phyloP scores from a whole-genome alignment of 2,329 filamentous ascomycete species.

The Hypomyces perniciosus region DNA sequence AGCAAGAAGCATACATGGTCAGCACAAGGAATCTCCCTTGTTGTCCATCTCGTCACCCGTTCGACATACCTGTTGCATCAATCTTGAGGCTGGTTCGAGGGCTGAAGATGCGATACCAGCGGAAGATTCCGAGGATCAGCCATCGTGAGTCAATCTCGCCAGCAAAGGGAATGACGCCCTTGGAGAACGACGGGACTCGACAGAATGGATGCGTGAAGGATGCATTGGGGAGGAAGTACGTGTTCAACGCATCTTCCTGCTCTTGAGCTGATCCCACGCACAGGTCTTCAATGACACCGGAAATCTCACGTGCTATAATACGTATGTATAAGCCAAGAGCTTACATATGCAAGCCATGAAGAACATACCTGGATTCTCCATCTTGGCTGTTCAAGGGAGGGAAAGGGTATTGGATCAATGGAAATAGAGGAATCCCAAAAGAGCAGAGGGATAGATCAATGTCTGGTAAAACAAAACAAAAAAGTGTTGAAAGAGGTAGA shows the following conservation, averaged over 20 bases:
- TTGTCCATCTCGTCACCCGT: background rate
- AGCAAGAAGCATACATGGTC: too few relatives aligned
- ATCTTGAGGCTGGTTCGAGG: slow-evolving; percentile 65
- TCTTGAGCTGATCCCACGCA: slow-evolving; percentile 60
- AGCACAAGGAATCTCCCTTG: background rate
- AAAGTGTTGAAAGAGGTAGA: background rate
- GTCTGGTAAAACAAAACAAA: too few relatives aligned
- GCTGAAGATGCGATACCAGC: slow-evolving; percentile 79
- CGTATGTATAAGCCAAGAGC: background rate
- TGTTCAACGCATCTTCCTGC: slow-evolving; percentile 59
- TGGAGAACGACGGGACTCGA: slow-evolving; percentile 52
- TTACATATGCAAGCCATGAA: too few relatives aligned
- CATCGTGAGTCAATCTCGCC: slow-evolving; percentile 54
- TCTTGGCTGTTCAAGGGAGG: slow-evolving; percentile 13
- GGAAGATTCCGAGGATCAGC: slow-evolving; percentile 64
- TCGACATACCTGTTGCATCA: slow-evolving; percentile 45
- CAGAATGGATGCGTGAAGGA: slow-evolving; percentile 76
- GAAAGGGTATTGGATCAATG: background rate
- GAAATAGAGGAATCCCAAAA: background rate
- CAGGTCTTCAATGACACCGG: slow-evolving; percentile 59
- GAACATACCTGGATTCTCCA: slow-evolving; percentile 39
- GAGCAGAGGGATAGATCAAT: too few relatives aligned
- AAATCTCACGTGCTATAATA: slow-evolving; percentile 50
- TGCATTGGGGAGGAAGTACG: slow-evolving; percentile 68
- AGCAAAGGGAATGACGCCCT: slow-evolving; percentile 35